A percentile compares a stretch with the other conserved stretches of the same genome.
Evolutionary conservation across 2,329 filamentous ascomycete species (phyloP).

Genomic region (Xenoacremonium recifei): DNA sequence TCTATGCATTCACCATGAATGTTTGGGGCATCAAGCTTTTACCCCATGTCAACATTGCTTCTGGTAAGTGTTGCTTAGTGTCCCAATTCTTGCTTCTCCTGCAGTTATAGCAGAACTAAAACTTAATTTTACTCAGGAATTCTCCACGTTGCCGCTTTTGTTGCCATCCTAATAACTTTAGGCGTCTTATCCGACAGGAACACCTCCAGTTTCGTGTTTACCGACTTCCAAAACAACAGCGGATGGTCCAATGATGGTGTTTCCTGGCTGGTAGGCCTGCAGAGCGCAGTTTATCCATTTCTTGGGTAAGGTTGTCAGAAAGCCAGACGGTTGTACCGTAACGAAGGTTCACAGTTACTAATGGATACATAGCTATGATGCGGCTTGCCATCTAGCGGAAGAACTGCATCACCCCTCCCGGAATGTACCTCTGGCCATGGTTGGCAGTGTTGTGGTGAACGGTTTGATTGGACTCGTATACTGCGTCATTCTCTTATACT

Average conservation of each 20-base stretch:
- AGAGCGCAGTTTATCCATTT: slow-evolving; percentile 32
- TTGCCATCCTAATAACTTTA: slow-evolving; percentile 26
- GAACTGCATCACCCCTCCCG: slow-evolving; percentile 32
- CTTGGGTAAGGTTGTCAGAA: slow-evolving; percentile 25
- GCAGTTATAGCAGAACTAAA: fast-evolving
- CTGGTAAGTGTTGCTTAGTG: slow-evolving; percentile 6
- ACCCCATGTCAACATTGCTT: slow-evolving; percentile 33
- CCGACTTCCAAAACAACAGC: slow-evolving; percentile 29
- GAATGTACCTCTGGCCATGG: slow-evolving; percentile 33
- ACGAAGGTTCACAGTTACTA: too few relatives aligned
- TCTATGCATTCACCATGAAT: slow-evolving; percentile 38
- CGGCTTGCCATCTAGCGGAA: slow-evolving; percentile 32
- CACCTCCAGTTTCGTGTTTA: slow-evolving; percentile 28
- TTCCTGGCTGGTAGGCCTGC: slow-evolving; percentile 32
- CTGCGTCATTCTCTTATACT: slow-evolving; percentile 42
- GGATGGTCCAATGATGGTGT: slow-evolving; percentile 31
- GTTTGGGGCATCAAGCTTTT: slow-evolving; percentile 39
- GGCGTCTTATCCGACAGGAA: slow-evolving; percentile 32
- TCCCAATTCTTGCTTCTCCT: background rate
- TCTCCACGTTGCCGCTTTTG: slow-evolving; percentile 27
- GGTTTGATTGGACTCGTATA: slow-evolving; percentile 44
- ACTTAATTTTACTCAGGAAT: slow-evolving; percentile 14
- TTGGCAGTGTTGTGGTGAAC: slow-evolving; percentile 37
- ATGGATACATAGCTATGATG: slow-evolving; percentile 26
- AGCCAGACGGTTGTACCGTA: too few relatives aligned